Base-by-base conservation (phyloP, 768 basidiomycete species). In the button mushroom (Agaricus bisporus) region DNA sequence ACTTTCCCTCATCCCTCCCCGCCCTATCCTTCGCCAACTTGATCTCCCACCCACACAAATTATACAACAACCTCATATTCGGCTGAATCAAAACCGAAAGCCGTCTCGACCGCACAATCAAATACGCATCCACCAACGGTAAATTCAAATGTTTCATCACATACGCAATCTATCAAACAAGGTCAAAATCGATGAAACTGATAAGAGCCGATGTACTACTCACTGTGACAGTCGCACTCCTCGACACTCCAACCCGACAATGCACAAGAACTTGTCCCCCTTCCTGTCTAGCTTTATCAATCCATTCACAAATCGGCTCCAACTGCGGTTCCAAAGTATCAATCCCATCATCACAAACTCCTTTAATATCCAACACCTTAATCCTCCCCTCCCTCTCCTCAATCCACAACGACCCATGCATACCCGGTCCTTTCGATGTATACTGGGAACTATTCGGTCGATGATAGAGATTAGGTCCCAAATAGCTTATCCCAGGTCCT, bases 181-280 rank as follows among this genome's bases (percentile, higher is more conserved):
- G 8, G 20, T 37, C 29, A 20, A 6, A 43, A 20, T 46, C 42
- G 35, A 55, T 29, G n/a, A n/a, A n/a, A n/a, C n/a, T n/a, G n/a
- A n/a, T n/a, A n/a, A n/a, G n/a, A n/a, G n/a, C n/a, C n/a, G n/a
- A n/a, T n/a, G n/a, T n/a, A n/a, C n/a, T n/a, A 80, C 83, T 67
- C 61, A 86, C 85, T 57, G 89, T 89, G 56, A 98, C 93, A 29
- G 92, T 95, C 26, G 95, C 95, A 63, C 88, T 91, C 56, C 95
- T 74, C 41, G 88, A 91, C 41, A 98, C 95, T n/a, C 95, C 95
- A n/a, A 98, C 95, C n/a, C 94, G 80, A 68, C 95, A 98, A 68
- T 98, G 95, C 7, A 98, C 93, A 48, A 98, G 76, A 32, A 95
- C 86, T 64, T 89, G 88, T 2, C 95, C 95, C 6, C 95, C 94